Percentiles rank a stretch among this genome's conserved stretches.
These are phyloP conservation scores for Nakazawaea ishiwadae DNA, from an alignment of 805 yeast species.

Conservation along the genomic window DNA sequence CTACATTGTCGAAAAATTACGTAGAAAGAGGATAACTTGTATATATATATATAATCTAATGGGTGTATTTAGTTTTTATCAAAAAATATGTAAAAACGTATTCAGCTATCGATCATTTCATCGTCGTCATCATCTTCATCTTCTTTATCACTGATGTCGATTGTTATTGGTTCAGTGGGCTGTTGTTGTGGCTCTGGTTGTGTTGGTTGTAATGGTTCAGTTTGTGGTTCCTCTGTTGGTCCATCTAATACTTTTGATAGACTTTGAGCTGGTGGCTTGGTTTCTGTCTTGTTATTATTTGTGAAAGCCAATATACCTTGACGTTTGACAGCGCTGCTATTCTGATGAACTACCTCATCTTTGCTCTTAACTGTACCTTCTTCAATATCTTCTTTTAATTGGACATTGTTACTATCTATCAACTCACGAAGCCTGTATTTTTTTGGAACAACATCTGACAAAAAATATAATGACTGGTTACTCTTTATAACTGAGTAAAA, in stretches of 20 bases:
- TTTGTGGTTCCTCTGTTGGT: too few relatives aligned
- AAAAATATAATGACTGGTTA: conserved; percentile 57
- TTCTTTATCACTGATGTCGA: conserved; percentile 6
- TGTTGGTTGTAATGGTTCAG: too few relatives aligned
- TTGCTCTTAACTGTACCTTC: background rate
- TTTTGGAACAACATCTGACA: conserved; percentile 65
- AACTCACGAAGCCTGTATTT: conserved; percentile 47
- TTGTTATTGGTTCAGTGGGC: background rate
- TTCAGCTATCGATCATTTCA: conserved; percentile 11
- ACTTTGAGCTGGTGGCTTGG: background rate
- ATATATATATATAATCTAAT: background rate
- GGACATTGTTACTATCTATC: conserved; percentile 36
- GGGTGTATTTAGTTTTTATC: background rate
- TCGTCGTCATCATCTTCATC: conserved; percentile 12
- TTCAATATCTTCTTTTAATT: conserved; percentile 14
- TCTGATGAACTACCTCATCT: background rate
- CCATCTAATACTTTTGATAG: too few relatives aligned
- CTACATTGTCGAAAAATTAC: conserved; percentile 21
- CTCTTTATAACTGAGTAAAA: conserved; percentile 58
- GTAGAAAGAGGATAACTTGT: conserved; percentile 26
- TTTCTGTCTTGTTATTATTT: conserved; percentile 2
- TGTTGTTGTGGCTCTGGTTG: background rate
- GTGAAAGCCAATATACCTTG: conserved; percentile 11
- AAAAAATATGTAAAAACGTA: too few relatives aligned
- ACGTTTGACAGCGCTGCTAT: background rate